phyloP scores from a whole-genome alignment of 2,329 filamentous ascomycete species.

The Fusarium nanum region DNA sequence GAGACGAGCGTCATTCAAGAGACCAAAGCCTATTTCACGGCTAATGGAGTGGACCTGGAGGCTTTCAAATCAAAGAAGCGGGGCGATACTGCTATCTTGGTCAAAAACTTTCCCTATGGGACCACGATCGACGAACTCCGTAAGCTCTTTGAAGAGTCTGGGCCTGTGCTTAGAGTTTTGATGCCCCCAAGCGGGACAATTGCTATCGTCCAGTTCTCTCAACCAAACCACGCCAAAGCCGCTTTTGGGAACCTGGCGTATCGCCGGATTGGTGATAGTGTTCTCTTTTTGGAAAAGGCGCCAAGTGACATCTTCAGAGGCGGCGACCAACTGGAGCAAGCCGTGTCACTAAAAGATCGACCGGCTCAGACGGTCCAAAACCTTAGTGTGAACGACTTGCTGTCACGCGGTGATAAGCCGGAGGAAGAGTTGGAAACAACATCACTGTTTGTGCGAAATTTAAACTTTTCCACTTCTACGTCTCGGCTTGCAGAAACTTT shows the following conservation, averaged over 20 bases:
- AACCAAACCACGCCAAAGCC: slow-evolving; percentile 80
- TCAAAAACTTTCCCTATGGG: slow-evolving; percentile 94
- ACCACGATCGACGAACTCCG: slow-evolving; percentile 83
- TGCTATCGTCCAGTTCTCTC: slow-evolving; percentile 89
- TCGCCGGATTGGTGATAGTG: slow-evolving; percentile 88
- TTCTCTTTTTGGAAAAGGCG: slow-evolving; percentile 93
- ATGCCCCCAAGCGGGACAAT: slow-evolving; percentile 95
- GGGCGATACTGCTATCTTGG: slow-evolving; percentile 86
- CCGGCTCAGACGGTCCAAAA: slow-evolving; percentile 64
- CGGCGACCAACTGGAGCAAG: slow-evolving; percentile 47
- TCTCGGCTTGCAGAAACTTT: slow-evolving; percentile 81
- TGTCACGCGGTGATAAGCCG: slow-evolving; percentile 66
- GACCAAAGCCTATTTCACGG: slow-evolving; percentile 89
- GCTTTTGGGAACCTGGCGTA: slow-evolving; percentile 90
- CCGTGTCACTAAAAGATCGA: slow-evolving; percentile 50
- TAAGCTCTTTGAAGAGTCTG: slow-evolving; percentile 86
- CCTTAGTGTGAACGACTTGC: slow-evolving; percentile 74
- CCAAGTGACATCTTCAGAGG: slow-evolving; percentile 80
- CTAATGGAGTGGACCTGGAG: slow-evolving; percentile 90
- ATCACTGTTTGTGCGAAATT: slow-evolving; percentile 93
- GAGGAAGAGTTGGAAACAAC: slow-evolving; percentile 71
- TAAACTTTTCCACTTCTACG: slow-evolving; percentile 90
- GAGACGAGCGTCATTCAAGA: slow-evolving; percentile 97
- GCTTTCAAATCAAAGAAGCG: slow-evolving; percentile 88
- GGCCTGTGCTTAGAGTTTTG: slow-evolving; percentile 81